Base-by-base conservation (phyloP, 495 filamentous ascomycete species). In the Lepraria neglecta region DNA sequence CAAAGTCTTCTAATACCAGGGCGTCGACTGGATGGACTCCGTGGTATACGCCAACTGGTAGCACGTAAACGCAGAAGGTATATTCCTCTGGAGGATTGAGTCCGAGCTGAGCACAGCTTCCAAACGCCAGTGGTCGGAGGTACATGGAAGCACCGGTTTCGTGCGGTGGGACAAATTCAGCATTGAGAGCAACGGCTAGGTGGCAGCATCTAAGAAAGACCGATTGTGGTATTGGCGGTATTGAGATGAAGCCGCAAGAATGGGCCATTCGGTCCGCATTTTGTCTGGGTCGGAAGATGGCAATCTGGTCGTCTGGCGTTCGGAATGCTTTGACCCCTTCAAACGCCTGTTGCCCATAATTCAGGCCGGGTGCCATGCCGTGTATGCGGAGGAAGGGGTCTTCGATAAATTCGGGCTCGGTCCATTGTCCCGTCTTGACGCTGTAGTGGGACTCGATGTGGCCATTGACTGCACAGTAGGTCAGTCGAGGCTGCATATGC, bases 291-390 rank as follows among this genome's bases (percentile, higher is more conserved):
- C 91, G 88, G 81, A 96, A 96, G 65, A 95, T 79, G 63, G 82
- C 78, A 70, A 96, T 88, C 35, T 76, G 67, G 65, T 81, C 72
- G 42, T 78, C 58, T 31, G 76, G 33, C 40, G 80, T 79, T 42
- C 92, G 89, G 80, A 95, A 95, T 56, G 91, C 90, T 72, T 96
- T 97, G 59, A 96, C 80, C 11, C 91, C 91, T 67, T 96, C 91
- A 79, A 92, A 96, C 52, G 89, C 91, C 76, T 96, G 91, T 66
- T 94, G 88, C 46, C 87, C 91, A 70, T 96, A 96, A 78, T 96
- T 96, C 47, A 96, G 81, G 40, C 80, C 92, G 0, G 91, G 92
- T 0, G 89, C 84, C 86, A 96, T 90, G 62, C 91, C 91, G 74
- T 96, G 92, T 67, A 96, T 82, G 57, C 81, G 80, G 60, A 96